Evolutionary conservation across 352 stramenopile species (phyloP).

Genomic region (Globisporangium uncinulatum): DNA sequence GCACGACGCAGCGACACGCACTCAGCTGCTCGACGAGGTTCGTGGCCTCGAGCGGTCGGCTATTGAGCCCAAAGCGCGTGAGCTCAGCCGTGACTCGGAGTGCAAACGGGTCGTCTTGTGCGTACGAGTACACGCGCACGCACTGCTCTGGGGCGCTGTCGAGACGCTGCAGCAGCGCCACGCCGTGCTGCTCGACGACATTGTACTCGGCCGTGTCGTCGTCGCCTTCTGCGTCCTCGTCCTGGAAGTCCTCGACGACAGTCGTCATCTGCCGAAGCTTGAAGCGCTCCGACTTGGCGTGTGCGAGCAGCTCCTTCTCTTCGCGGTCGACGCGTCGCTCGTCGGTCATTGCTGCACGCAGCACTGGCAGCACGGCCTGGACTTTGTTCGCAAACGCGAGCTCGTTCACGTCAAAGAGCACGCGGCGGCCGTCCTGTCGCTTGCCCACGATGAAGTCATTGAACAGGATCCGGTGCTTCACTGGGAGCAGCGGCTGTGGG

Average conservation of each 20-base stretch:
- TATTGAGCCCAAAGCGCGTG: constrained; percentile 12
- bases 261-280: constrained; percentile 20
- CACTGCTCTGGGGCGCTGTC: not conserved
- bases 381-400: constrained; percentile 32
- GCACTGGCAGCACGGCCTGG: constrained; percentile 35
- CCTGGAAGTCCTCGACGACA: constrained; percentile 11
- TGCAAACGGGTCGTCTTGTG: constrained; percentile 9
- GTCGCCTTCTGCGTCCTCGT: constrained; percentile 8
- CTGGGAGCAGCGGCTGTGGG: constrained; percentile 36
- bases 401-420: constrained; percentile 56
- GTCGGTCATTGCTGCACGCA: constrained; percentile 46
- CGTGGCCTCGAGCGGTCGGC: constrained; percentile 8
- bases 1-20: constrained; percentile 20
- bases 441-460: constrained; percentile 41
- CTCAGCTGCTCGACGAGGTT: constrained; percentile 9
- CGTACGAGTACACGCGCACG: constrained; percentile 12
- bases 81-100: constrained; percentile 9
- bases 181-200: not conserved
- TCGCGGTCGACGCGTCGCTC: constrained; percentile 30
- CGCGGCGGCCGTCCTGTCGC: constrained; percentile 22
- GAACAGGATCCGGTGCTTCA: constrained; percentile 42
- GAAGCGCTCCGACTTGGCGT: constrained; percentile 10
- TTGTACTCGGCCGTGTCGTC: constrained; percentile 2
- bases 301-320: constrained; percentile 29
- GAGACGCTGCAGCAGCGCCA: not conserved